These are phyloP conservation scores for Aspergillus niger DNA, from an alignment of 2,329 filamentous ascomycete genomes.

Conservation along the genomic window DNA sequence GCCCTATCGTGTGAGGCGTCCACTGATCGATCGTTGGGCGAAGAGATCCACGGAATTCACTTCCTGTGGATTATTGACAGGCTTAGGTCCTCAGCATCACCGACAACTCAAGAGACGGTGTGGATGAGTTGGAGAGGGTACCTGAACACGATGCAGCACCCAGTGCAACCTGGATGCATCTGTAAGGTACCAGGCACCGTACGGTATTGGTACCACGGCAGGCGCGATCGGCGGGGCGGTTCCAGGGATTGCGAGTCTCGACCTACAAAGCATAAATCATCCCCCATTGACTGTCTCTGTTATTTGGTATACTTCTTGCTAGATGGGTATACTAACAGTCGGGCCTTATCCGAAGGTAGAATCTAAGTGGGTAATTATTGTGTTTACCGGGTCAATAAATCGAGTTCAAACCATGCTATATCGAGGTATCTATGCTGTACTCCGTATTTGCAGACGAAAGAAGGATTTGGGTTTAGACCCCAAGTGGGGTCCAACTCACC, in stretches of 20 bases:
- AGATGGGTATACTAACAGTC: no score
- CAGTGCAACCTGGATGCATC: background rate
- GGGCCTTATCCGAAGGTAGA: no score
- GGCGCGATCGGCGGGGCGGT: conserved; percentile 6
- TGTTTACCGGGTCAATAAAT: no score
- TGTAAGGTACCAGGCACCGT: conserved; percentile 11
- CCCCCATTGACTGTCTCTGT: no score
- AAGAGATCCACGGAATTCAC: background rate
- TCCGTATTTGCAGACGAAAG: no score
- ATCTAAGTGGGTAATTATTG: no score
- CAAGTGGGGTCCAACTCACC: conserved; percentile 7
- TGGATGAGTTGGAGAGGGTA: background rate
- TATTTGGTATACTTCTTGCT: no score
- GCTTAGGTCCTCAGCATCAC: no score
- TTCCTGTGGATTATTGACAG: background rate
- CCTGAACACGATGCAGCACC: background rate
- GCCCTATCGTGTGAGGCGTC: background rate
- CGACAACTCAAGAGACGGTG: background rate
- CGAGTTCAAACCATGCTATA: no score
- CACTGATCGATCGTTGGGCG: background rate
- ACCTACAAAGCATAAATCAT: conserved; percentile 1
- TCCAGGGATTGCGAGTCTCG: conserved; percentile 17
- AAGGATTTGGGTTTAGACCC: no score
- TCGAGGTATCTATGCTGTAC: no score
- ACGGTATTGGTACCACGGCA: conserved; percentile 10